Conservation (phyloP, 2,329 filamentous ascomycete species). For the Fusarium sp. region DNA sequence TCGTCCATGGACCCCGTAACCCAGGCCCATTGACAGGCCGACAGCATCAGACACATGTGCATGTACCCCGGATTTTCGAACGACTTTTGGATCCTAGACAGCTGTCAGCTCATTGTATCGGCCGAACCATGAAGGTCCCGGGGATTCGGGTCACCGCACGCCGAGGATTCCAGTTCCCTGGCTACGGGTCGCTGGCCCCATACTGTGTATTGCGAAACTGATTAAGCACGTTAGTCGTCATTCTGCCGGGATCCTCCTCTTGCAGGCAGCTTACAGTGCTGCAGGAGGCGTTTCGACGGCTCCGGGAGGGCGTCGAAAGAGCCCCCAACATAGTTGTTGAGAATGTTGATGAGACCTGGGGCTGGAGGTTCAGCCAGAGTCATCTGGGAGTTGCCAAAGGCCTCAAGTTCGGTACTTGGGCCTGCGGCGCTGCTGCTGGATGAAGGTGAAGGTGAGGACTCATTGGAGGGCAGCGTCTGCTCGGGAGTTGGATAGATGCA, state of each 20-base stretch:
- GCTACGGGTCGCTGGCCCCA: slow-evolving; percentile 55
- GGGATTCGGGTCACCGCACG: slow-evolving; percentile 38
- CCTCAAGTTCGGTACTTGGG: slow-evolving; percentile 6
- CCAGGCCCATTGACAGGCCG: slow-evolving; percentile 60
- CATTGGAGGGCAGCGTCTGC: slow-evolving; percentile 42
- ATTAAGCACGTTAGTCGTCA: slow-evolving; percentile 22
- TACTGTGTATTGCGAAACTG: slow-evolving; percentile 57
- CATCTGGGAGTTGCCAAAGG: slow-evolving; percentile 28
- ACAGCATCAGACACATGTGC: slow-evolving; percentile 59
- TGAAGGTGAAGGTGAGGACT: slow-evolving; percentile 35
- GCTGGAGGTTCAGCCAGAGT: slow-evolving; percentile 24
- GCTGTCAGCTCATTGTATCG: slow-evolving; percentile 25
- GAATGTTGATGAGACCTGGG: slow-evolving; percentile 35
- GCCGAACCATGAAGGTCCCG: not conserved
- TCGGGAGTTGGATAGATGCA: slow-evolving; percentile 52
- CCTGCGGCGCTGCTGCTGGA: slow-evolving; percentile 28
- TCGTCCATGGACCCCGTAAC: slow-evolving; percentile 58
- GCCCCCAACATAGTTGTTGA: slow-evolving; percentile 48
- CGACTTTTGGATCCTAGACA: slow-evolving; percentile 55
- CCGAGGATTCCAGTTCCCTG: slow-evolving; percentile 48
- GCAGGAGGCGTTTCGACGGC: slow-evolving; percentile 46
- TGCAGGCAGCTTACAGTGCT: slow-evolving; percentile 42
- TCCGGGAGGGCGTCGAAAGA: slow-evolving; percentile 48
- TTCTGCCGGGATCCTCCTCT: not conserved
- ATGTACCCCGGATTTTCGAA: slow-evolving; percentile 59